phyloP scores from a whole-genome alignment of 768 basidiomycete species.

The Tylopilus rubrobrunneus region DNA sequence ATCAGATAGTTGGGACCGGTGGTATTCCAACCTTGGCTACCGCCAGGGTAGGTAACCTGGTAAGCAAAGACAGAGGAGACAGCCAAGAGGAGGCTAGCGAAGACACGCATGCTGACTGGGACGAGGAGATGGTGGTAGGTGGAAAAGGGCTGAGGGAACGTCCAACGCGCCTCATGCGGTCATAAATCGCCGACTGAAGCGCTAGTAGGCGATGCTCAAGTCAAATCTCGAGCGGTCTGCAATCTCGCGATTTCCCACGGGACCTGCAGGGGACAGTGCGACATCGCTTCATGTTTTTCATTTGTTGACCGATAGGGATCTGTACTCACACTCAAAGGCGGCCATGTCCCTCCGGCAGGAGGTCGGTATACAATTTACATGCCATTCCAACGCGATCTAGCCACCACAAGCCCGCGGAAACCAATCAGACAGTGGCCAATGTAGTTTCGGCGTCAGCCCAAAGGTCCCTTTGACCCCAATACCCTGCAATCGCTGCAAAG shows the following conservation, averaged over 20 bases:
- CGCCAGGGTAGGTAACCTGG: slow-evolving; percentile 50
- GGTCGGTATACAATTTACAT: slow-evolving; percentile 8
- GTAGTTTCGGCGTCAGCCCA: slow-evolving; percentile 73
- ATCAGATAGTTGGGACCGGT: slow-evolving; percentile 47
- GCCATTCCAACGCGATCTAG: not conserved
- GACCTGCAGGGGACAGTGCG: not conserved
- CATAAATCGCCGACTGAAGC: slow-evolving; percentile 7
- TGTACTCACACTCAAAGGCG: slow-evolving; percentile 3
- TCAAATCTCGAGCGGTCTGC: not conserved
- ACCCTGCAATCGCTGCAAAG: slow-evolving; percentile 54
- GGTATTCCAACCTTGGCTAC: slow-evolving; percentile 52
- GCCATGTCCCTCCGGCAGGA: not conserved
- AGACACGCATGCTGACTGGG: slow-evolving; percentile 39
- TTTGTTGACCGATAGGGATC: not conserved
- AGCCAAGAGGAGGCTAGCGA: slow-evolving; percentile 42
- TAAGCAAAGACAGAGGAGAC: slow-evolving; percentile 62
- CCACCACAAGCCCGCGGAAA: not conserved
- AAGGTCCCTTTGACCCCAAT: slow-evolving; percentile 79
- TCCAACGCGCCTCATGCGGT: not conserved
- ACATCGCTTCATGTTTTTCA: not conserved
- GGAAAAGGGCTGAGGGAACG: slow-evolving; percentile 1
- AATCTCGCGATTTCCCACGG: slow-evolving; percentile 22
- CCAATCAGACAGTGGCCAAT: slow-evolving; percentile 27
- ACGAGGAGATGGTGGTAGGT: not conserved
- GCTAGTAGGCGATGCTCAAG: too few relatives aligned